Percentiles rank a stretch among this genome's conserved stretches.
phyloP scores from a whole-genome alignment of 176 grass and related monocot species.

The Microstegium vimineum region DNA sequence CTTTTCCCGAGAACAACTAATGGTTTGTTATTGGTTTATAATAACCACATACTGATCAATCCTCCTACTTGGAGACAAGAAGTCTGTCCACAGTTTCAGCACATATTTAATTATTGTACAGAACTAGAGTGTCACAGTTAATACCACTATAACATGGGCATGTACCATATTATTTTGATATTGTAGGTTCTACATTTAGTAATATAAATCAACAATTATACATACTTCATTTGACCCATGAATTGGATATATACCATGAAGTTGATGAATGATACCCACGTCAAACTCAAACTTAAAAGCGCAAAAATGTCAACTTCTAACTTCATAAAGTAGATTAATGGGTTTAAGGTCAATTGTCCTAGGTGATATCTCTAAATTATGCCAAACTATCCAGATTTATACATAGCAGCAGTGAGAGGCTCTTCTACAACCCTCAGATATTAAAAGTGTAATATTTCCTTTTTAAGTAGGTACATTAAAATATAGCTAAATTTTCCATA shows the following conservation, averaged over 20 bases:
- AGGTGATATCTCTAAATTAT: background rate
- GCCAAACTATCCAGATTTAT: background rate
- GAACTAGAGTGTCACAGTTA: background rate
- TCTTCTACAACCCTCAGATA: too few species aligned
- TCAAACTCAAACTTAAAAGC: background rate
- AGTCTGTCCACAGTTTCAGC: background rate
- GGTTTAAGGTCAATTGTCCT: background rate
- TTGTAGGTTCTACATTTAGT: background rate
- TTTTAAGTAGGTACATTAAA: background rate
- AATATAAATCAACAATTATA: background rate
- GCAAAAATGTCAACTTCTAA: background rate
- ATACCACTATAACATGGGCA: background rate
- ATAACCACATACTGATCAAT: background rate
- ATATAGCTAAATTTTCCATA: background rate
- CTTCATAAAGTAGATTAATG: background rate
- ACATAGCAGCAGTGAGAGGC: too few species aligned
- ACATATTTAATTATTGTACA: too few species aligned
- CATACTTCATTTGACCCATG: background rate
- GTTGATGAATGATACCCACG: background rate
- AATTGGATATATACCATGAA: background rate
- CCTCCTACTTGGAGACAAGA: background rate
- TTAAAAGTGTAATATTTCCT: too few species aligned
- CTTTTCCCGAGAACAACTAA: background rate
- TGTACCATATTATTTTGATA: background rate
- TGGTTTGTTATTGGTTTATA: background rate